These are phyloP conservation scores for Albugo laibachii DNA, from an alignment of 352 stramenopile species.

Conservation along the genomic window DNA sequence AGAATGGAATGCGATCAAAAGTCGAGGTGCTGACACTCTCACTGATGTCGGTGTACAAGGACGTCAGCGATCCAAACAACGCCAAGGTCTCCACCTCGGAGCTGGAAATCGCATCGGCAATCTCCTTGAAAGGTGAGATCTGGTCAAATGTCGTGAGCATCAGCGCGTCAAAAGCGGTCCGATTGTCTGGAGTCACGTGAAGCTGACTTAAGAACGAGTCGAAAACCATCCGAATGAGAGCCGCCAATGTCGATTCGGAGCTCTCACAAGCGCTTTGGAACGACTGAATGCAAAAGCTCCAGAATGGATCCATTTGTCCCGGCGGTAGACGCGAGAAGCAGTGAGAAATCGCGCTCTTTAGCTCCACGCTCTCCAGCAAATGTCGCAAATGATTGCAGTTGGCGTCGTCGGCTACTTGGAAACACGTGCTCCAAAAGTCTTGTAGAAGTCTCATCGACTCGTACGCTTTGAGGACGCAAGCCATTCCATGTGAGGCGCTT, in stretches of 20 bases:
- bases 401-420: slow-evolving; percentile 5
- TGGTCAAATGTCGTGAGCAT: slow-evolving; percentile 28
- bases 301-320: slow-evolving; percentile 61
- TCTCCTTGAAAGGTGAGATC: slow-evolving; percentile 7
- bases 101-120: neutral
- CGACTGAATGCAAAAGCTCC: slow-evolving; percentile 31
- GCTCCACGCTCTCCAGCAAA: slow-evolving; percentile 20
- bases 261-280: slow-evolving; percentile 15
- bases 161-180: slow-evolving; percentile 27
- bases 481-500: slow-evolving; percentile 6
- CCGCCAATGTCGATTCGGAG: slow-evolving; percentile 9
- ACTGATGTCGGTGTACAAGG: slow-evolving; percentile 37
- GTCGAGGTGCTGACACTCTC: slow-evolving; percentile 17
- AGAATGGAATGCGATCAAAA: slow-evolving; percentile 2
- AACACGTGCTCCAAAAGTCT: slow-evolving; percentile 20
- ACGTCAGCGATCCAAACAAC: slow-evolving; percentile 54
- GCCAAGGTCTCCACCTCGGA: slow-evolving; percentile 24
- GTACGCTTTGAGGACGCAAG: slow-evolving; percentile 47
- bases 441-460: slow-evolving; percentile 73
- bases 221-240: slow-evolving; percentile 48
- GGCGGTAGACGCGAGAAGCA: slow-evolving; percentile 51
- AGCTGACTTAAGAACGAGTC: slow-evolving; percentile 62
- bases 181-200: slow-evolving; percentile 57
- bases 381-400: slow-evolving; percentile 19
- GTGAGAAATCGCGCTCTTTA: slow-evolving; percentile 29